phyloP scores from a whole-genome alignment of 23 red algal species.

The Gracilaria vermiculophylla region DNA sequence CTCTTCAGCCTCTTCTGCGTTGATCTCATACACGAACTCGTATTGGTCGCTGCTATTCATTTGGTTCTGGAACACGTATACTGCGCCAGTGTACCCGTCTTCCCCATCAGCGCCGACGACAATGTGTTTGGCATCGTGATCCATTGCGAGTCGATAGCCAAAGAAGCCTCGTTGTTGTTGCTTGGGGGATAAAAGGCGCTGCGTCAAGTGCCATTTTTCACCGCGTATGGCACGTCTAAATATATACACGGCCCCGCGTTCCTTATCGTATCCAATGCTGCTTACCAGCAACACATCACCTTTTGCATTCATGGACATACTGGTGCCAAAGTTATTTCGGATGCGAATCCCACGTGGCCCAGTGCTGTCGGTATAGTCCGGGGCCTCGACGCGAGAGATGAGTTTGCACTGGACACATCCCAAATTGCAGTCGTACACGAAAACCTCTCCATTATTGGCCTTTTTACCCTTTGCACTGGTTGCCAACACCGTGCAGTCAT shows the following conservation, averaged over 20 bases:
- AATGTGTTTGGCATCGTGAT: conserved; percentile 6
- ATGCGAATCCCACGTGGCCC: conserved; percentile 70
- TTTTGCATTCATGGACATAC: conserved; percentile 10
- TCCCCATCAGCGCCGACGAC: conserved; percentile 72
- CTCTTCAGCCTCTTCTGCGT: not conserved
- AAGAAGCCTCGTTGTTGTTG: conserved; percentile 51
- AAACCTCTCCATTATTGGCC: conserved; percentile 57
- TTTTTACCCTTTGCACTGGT: conserved; percentile 27
- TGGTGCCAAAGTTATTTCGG: conserved; percentile 76
- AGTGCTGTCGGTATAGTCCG: conserved; percentile 41
- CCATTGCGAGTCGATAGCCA: conserved; percentile 58
- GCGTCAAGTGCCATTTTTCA: conserved; percentile 23
- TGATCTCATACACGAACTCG: conserved; percentile 12
- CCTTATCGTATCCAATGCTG: conserved; percentile 52
- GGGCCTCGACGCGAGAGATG: not conserved
- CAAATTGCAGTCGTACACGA: conserved; percentile 4
- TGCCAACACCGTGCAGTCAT: conserved; percentile 1
- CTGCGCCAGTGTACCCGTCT: conserved; percentile 66
- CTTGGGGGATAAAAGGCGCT: conserved; percentile 47
- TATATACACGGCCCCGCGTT: conserved; percentile 61
- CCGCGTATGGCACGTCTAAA: not conserved
- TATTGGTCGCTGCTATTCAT: not conserved
- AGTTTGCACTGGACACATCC: conserved; percentile 4
- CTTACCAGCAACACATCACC: conserved; percentile 36
- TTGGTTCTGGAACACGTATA: conserved; percentile 35